Evolutionary conservation across 2,329 filamentous ascomycete species (phyloP).

Genomic region (Fusarium sp.): DNA sequence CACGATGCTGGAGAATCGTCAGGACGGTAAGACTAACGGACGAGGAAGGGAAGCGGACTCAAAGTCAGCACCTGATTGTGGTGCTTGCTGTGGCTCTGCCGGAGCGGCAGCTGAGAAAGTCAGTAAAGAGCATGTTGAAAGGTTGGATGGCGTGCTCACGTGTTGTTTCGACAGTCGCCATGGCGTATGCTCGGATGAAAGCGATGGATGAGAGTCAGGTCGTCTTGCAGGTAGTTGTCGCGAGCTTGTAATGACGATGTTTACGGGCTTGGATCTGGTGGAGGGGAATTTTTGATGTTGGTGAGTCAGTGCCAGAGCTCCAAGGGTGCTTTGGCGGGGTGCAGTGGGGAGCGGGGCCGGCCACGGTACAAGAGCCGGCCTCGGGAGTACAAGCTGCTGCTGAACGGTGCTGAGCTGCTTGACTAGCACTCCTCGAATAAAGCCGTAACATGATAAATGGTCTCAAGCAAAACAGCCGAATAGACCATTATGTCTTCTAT

Average conservation of each 20-base stretch:
- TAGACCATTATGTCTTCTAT: too few relatives aligned
- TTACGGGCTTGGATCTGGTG: conserved; percentile 35
- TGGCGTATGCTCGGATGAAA: not conserved
- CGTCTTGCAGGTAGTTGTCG: not conserved
- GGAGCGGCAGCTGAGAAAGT: conserved; percentile 26
- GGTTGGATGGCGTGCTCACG: conserved; percentile 16
- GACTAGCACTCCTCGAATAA: too few relatives aligned
- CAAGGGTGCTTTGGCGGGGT: conserved; percentile 43
- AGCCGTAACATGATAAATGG: too few relatives aligned
- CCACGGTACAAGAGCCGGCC: too few relatives aligned
- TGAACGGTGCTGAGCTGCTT: not conserved
- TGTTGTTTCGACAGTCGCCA: conserved; percentile 41
- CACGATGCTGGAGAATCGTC: conserved; percentile 63
- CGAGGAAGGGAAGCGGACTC: conserved; percentile 41
- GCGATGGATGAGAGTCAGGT: not conserved
- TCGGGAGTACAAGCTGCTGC: too few relatives aligned
- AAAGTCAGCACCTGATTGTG: conserved; percentile 42
- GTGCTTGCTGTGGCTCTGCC: conserved; percentile 42
- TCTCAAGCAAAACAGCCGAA: too few relatives aligned
- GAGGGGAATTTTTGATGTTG: conserved; percentile 44
- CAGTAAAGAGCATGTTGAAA: not conserved
- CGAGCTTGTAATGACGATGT: conserved; percentile 37
- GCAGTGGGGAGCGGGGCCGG: conserved; percentile 41
- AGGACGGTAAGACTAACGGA: not conserved
- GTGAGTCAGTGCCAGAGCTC: conserved; percentile 39